phyloP scores from a whole-genome alignment of 768 basidiomycete genomes.

The Rossbeevera mucosa region DNA sequence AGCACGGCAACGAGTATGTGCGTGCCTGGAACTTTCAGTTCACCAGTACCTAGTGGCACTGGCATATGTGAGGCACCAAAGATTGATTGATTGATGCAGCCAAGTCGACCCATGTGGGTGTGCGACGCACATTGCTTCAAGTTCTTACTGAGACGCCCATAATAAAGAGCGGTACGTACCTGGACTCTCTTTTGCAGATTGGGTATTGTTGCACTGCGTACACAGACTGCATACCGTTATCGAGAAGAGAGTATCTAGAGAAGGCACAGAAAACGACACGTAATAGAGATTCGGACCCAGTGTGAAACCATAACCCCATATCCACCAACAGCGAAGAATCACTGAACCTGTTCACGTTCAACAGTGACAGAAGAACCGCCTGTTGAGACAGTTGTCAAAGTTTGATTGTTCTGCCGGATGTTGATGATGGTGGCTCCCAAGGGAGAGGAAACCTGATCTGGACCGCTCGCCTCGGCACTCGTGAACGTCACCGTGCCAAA shows the following conservation, averaged over 20 bases:
- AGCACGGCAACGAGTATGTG: too few species aligned
- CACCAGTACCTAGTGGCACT: too few species aligned
- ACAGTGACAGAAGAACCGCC: not conserved
- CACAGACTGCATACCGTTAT: not conserved
- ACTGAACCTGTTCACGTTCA: not conserved
- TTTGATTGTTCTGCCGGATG: not conserved
- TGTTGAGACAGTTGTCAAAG: not conserved
- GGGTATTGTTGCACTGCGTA: not conserved
- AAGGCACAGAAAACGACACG: not conserved
- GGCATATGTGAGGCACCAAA: too few species aligned
- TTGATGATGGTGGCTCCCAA: not conserved
- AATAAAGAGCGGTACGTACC: too few species aligned
- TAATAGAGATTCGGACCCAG: not conserved
- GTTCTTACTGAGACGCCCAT: too few species aligned
- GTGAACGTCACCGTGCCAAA: slow-evolving; percentile 8
- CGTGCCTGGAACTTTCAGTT: too few species aligned
- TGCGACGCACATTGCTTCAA: too few species aligned
- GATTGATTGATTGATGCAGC: too few species aligned
- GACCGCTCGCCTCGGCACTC: slow-evolving; percentile 2
- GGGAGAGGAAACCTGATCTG: not conserved
- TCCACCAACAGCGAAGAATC: not conserved
- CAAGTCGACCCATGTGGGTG: too few species aligned
- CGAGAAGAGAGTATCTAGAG: not conserved
- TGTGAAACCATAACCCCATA: not conserved
- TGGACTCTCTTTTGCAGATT: not conserved